These are phyloP conservation scores for Neoboletus magnificus DNA, from an alignment of 768 basidiomycete genomes.

Conservation along the genomic window DNA sequence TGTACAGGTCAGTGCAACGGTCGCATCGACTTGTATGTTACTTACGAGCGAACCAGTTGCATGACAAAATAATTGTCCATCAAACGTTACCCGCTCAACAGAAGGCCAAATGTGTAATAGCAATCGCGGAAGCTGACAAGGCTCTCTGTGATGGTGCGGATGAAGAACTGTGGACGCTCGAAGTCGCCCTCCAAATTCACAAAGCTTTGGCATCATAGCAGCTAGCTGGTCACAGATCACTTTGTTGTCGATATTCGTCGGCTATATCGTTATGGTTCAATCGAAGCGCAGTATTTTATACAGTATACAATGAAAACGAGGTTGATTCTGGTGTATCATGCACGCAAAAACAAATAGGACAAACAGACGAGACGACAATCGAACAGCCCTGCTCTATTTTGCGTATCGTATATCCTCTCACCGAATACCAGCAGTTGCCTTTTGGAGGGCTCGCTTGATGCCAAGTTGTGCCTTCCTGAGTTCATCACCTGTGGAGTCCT, in stretches of 20 bases:
- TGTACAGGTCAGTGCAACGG: conserved; percentile 60
- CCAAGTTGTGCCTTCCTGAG: conserved; percentile 92
- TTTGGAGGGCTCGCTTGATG: conserved; percentile 97
- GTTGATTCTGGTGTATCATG: conserved; percentile 17
- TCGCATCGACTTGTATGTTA: conserved; percentile 2
- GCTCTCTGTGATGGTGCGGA: conserved; percentile 94
- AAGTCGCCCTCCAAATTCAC: conserved; percentile 77
- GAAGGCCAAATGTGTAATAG: conserved; percentile 77
- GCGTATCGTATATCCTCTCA: conserved; percentile 34
- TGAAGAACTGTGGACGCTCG: conserved; percentile 92
- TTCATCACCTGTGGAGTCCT: conserved; percentile 91
- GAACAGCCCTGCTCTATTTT: conserved; percentile 17
- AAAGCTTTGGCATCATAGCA: conserved; percentile 49
- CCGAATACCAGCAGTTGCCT: conserved; percentile 90
- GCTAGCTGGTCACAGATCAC: background rate
- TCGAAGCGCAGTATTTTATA: background rate
- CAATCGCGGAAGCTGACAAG: conserved; percentile 94
- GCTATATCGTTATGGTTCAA: background rate
- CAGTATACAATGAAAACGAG: conserved; percentile 6
- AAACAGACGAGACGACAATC: conserved; percentile 16
- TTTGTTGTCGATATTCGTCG: background rate
- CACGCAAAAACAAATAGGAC: conserved; percentile 6
- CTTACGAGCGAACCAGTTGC: conserved; percentile 53
- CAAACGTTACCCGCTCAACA: conserved; percentile 75
- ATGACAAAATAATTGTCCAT: conserved; percentile 85